Base-by-base conservation (phyloP, 2,329 filamentous ascomycete species). In the Botryotinia narcissicola region DNA sequence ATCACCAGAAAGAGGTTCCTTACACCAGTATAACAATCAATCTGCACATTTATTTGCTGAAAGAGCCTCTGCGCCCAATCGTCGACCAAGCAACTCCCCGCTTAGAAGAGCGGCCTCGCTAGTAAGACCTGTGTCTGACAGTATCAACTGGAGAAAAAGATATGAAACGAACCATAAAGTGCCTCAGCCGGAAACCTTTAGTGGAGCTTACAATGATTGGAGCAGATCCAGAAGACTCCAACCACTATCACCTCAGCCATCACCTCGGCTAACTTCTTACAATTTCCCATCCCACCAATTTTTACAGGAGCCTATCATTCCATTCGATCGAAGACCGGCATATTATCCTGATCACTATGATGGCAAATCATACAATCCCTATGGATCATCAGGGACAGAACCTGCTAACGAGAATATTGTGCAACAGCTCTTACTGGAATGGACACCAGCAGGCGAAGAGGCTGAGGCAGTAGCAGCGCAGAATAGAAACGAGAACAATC, bases 361-460 rank as follows among this genome's bases (percentile, higher is more conserved):
- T 40, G 20, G 29, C 9, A 59, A 51, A 37, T 72, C 29, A 35
- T 72, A 16, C 29, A 6, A 61, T 16, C 62, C 62, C 3, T 40
- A 20, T 16, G 42, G 22, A 12, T 1, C 29, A 12, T 18, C 12
- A 9, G 62, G 54, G 1, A 14, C 25, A 3, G 61, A 67, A 40
- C 1, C 22, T 66, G 16, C 46, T n/a, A 20, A 62, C 1, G 40
- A 66, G 1, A 35, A 60, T 37, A 59, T 66, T 46, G 25, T 72
- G 46, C 44, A 40, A 18, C 70, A 67, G n/a, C 70, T 67, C 12
- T 54, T 72, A n/a, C 40, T 72, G 29, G 32, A 72, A 40, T 72
- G 61, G 70, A 64, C 59, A 25, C 57, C 69, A 25, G 59, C 69
- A 5, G 60, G 69, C 12, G 44, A 71, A 32, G 59, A 71, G 12